Evolutionary conservation across 495 filamentous ascomycete genomes (phyloP).

Genomic region (Clavariopsis aquatica): DNA sequence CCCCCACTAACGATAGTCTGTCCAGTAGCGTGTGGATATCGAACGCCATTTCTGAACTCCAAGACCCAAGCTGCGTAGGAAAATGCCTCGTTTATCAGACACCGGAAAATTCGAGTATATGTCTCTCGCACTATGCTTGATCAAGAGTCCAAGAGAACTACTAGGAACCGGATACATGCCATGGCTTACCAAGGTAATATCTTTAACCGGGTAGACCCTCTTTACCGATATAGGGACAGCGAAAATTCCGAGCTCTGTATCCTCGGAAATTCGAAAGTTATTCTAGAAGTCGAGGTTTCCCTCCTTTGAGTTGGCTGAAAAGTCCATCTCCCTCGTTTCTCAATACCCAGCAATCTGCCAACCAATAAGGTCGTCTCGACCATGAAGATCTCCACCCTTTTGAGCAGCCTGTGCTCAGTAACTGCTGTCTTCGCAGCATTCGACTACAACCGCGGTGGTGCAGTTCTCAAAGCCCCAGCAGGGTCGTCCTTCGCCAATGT

Average conservation of each 20-base stretch:
- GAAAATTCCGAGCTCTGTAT: neutral
- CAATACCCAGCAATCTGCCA: neutral
- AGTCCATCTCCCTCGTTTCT: neutral
- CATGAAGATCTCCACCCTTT: constrained; percentile 19
- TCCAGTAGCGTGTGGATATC: neutral
- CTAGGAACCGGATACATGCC: neutral
- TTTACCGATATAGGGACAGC: neutral
- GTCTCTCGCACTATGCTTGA: neutral
- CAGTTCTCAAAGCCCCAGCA: constrained; percentile 22
- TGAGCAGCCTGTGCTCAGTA: neutral
- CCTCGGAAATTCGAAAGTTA: neutral
- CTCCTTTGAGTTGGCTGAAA: neutral
- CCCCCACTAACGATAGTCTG: neutral
- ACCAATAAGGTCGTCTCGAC: neutral
- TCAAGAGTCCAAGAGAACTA: neutral
- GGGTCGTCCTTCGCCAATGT: constrained; percentile 20
- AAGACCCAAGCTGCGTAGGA: neutral
- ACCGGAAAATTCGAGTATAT: neutral
- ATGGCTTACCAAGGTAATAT: neutral
- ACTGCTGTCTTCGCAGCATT: constrained; percentile 13
- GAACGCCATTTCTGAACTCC: neutral
- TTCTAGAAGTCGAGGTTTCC: neutral
- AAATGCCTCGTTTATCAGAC: neutral
- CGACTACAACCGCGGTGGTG: constrained; percentile 21
- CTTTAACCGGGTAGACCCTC: neutral